These are phyloP conservation scores for Terfezia claveryi DNA, from an alignment of 495 filamentous ascomycete species.

Conservation along the genomic window DNA sequence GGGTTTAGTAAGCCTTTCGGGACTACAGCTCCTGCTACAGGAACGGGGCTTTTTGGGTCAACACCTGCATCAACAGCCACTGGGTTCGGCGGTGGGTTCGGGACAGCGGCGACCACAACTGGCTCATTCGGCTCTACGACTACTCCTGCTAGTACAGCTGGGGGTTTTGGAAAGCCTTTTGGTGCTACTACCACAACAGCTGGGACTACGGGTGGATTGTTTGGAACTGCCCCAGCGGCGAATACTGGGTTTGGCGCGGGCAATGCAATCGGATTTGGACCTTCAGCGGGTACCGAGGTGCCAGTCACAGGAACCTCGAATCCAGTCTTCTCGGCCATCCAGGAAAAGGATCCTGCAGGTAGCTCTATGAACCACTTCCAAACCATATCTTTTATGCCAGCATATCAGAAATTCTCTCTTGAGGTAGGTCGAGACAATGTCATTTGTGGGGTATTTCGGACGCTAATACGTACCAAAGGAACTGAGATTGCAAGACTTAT, in stretches of 20 bases:
- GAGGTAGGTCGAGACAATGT: slow-evolving; percentile 27
- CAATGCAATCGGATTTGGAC: slow-evolving; percentile 29
- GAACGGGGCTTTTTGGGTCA: slow-evolving; percentile 25
- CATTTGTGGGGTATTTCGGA: no score
- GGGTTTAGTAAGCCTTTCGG: slow-evolving; percentile 26
- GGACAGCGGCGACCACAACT: slow-evolving; percentile 5
- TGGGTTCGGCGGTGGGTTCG: slow-evolving; percentile 35
- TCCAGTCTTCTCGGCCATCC: slow-evolving; percentile 46
- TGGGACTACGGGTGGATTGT: slow-evolving; percentile 22
- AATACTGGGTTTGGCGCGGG: slow-evolving; percentile 25
- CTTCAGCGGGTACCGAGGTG: slow-evolving; percentile 13
- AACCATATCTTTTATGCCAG: slow-evolving; percentile 64
- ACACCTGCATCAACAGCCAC: slow-evolving; percentile 25
- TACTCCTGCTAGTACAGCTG: slow-evolving; percentile 7
- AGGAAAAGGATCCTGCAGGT: slow-evolving; percentile 56
- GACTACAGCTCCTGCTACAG: slow-evolving; percentile 19
- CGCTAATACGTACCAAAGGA: slow-evolving; percentile 27
- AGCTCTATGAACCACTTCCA: slow-evolving; percentile 43
- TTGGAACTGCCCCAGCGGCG: slow-evolving; percentile 18
- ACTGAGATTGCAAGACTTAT: slow-evolving; percentile 71
- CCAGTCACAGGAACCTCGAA: slow-evolving; percentile 45
- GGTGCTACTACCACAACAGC: slow-evolving; percentile 27
- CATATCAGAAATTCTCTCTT: slow-evolving; percentile 70
- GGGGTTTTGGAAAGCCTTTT: slow-evolving; percentile 23
- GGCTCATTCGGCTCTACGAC: slow-evolving; percentile 21